These are phyloP conservation scores for Leishmania turanica DNA, from an alignment of 208 protist genomes.

Conservation along the genomic window DNA sequence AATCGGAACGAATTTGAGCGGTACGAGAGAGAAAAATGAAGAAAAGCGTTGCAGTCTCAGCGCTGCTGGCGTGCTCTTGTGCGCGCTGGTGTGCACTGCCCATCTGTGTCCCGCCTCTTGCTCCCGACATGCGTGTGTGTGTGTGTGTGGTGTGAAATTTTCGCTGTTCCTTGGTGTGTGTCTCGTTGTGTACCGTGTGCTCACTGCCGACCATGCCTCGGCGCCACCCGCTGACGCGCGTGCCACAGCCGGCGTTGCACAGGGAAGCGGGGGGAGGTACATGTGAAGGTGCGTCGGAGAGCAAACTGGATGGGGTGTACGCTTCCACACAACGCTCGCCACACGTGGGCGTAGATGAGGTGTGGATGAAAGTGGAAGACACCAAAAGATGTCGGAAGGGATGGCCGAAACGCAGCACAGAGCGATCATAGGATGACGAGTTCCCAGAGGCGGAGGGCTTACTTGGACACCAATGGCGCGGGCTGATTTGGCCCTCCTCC, in stretches of 20 bases:
- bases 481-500: not conserved
- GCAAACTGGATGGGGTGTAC: not conserved
- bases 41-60: not conserved
- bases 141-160: not conserved
- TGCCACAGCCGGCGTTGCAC: not conserved
- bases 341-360: not conserved
- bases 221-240: not conserved
- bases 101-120: not conserved
- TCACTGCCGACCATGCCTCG: slow-evolving; percentile 1
- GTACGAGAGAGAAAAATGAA: not conserved
- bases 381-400: not conserved
- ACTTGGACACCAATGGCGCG: not conserved
- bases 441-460: too few species aligned
- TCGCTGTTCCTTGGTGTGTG: not conserved
- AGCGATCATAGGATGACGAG: not conserved
- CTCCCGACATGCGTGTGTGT: not conserved
- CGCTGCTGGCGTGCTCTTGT: not conserved
- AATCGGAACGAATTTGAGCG: not conserved
- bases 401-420: not conserved
- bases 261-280: not conserved
- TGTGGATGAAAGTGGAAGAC: not conserved
- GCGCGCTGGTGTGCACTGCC: not conserved
- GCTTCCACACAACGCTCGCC: not conserved
- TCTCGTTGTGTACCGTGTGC: not conserved
- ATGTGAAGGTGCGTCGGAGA: not conserved